Evolutionary conservation across 495 filamentous ascomycete species (phyloP).

Genomic region (Penicillium diatomitis): DNA sequence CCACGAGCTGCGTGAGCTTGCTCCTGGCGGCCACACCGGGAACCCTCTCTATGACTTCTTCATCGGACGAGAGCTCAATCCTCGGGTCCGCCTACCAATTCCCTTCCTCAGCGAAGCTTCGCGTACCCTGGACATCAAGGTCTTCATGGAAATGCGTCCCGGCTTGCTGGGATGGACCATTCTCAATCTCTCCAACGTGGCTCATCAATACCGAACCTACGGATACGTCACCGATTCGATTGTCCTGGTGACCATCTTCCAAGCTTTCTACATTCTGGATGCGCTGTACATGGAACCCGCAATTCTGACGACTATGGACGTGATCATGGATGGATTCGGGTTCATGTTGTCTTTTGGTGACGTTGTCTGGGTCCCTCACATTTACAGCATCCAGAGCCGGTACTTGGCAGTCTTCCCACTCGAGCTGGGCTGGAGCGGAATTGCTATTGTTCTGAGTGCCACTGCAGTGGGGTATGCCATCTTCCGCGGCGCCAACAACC

Average conservation of each 20-base stretch:
- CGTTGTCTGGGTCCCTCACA: conserved; percentile 86
- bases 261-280: conserved; percentile 80
- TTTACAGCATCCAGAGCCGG: conserved; percentile 77
- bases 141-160: conserved; percentile 82
- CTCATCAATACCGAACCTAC: conserved; percentile 76
- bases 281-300: conserved; percentile 83
- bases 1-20: conserved; percentile 62
- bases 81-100: conserved; percentile 68
- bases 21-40: conserved; percentile 70
- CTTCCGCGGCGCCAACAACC: conserved; percentile 84
- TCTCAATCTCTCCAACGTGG: conserved; percentile 74
- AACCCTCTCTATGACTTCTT: conserved; percentile 94
- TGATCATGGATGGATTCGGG: conserved; percentile 90
- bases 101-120: conserved; percentile 47
- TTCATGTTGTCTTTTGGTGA: conserved; percentile 97
- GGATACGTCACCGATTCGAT: conserved; percentile 85
- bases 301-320: conserved; percentile 92
- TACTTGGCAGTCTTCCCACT: conserved; percentile 81
- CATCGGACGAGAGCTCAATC: conserved; percentile 95
- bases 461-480: conserved; percentile 69
- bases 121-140: conserved; percentile 76
- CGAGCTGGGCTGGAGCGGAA: conserved; percentile 56
- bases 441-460: conserved; percentile 52
- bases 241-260: conserved; percentile 67
- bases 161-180: conserved; percentile 87